These are phyloP conservation scores for Leccinum obscurum DNA, from an alignment of 768 basidiomycete genomes.

Conservation along the genomic window DNA sequence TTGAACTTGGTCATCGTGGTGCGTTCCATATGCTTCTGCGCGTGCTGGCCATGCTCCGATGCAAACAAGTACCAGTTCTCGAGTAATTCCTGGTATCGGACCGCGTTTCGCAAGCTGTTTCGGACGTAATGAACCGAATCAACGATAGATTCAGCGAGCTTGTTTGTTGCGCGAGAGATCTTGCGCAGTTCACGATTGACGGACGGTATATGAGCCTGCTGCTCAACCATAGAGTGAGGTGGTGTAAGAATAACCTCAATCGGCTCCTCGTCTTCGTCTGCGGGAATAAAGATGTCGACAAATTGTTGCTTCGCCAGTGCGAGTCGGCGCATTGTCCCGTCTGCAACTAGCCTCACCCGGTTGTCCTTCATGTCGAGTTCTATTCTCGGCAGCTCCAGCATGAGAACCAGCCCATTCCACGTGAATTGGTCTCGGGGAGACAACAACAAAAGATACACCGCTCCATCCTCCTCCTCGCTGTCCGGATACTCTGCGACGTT, in stretches of 20 bases:
- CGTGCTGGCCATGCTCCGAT: constrained; percentile 93
- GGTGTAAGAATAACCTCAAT: constrained; percentile 43
- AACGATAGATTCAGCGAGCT: constrained; percentile 90
- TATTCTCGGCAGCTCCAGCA: constrained; percentile 70
- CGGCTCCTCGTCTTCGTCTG: constrained; percentile 63
- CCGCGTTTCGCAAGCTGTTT: constrained; percentile 55
- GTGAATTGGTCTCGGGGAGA: constrained; percentile 85
- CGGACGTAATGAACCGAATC: constrained; percentile 89
- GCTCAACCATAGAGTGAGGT: constrained; percentile 62
- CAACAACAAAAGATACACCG: constrained; percentile 79
- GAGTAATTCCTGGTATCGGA: constrained; percentile 78
- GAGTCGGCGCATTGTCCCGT: constrained; percentile 80
- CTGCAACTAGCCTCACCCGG: constrained; percentile 89
- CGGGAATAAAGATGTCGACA: constrained; percentile 56
- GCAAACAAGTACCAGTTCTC: constrained; percentile 96
- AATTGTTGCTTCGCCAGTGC: constrained; percentile 77
- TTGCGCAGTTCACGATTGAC: constrained; percentile 90
- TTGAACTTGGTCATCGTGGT: constrained; percentile 72
- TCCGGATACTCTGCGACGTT: constrained; percentile 39
- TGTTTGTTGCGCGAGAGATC: constrained; percentile 86
- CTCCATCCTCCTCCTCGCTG: constrained; percentile 56
- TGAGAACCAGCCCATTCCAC: constrained; percentile 88
- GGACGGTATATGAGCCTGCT: constrained; percentile 86
- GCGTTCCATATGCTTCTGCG: constrained; percentile 84
- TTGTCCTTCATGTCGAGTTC: constrained; percentile 85